Evolutionary conservation across 176 grass and related monocot genomes (phyloP), one percentile per base, ranked within the genome.

Genomic region (Poa annua): DNA sequence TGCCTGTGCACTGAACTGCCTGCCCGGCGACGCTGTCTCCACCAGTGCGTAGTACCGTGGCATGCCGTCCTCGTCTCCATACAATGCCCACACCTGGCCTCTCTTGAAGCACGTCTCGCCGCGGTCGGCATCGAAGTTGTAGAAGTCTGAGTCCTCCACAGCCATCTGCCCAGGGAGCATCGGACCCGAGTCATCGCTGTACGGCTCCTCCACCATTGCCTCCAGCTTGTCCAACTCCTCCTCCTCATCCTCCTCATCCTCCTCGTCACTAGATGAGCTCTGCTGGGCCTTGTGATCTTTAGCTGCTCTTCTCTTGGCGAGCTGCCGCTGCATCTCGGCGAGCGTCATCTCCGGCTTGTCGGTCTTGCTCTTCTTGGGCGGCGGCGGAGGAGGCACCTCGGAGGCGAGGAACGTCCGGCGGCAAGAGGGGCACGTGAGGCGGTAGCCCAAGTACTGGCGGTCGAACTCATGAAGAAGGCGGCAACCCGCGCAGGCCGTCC

Each of bases 71-170:
- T 94, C 88, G 3, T 98, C 95, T 5, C 88, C 95, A 2, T 98
- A 98, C 79, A 98, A 84, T 33, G 95, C 95, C 95, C 95, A 98
- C 9, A 98, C 82, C 75, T 95, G 95, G 57, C 92, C 92, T 89
- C 71, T 98, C 84, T 85, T 91, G 87, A 98, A 86, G 76, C 90
- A 89, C 72, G 47, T 89, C 78, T 98, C 95, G 12, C 72, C 26
- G 5, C 95, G 84, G 80, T 95, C 90, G 0, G 84, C 81, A 17
- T 98, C 95, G 25, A 98, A 98, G 60, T 98, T 83, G 79, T 98
- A 95, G 75, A 98, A 98, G 80, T 98, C 92, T 0, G 95, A 98
- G 79, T 98, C 95, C 79, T 90, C 90, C 49, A 98, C 95, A 3
- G 80, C 57, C 90, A 98, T 98, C 56, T 93, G 64, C 74, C 83